Evolutionary conservation across 352 stramenopile genomes (phyloP), one percentile per base, ranked within the genome.

Genomic region (Globisporangium middletonii): DNA sequence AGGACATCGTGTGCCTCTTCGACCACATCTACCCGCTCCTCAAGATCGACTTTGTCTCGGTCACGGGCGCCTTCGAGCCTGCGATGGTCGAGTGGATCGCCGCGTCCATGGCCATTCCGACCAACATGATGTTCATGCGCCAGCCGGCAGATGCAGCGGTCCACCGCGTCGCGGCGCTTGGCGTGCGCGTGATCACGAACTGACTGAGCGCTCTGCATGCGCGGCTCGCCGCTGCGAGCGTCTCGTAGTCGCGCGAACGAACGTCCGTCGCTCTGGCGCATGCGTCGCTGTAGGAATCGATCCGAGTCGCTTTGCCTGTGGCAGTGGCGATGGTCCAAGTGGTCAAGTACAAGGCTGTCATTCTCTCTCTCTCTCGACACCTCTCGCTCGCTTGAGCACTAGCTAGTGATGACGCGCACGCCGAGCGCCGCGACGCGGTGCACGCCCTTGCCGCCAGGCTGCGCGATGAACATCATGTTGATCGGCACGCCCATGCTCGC

Each of bases 401-500:
- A 50, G n/a, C n/a, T 18, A 9, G 82, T 90, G 57, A 95, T 94
- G 50, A 96, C 73, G 38, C 86, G 79, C 38, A 96, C 73, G 19
- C 86, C 86, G 2, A 89, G 58, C 7, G 83, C 68, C 19, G 76
- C 85, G 27, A 97, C 77, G 28, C 82, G 77, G 58, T 96, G 86
- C 28, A 84, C 81, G 41, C 81, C 89, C 33, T 80, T 65, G 65
- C 78, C 83, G 35, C 85, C 75, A 4, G 86, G 86, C 62, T 90
- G 88, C 8, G 73, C 72, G 64, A 97, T 96, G 63, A 97, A 94
- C 83, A 97, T 95, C 76, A 92, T 89, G 62, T 95, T 96, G 38
- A 71, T 84, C 1, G 78, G 79, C 2, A 97, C 71, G 2, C 72
- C 62, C 60, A 96, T 75, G 8, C 78, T 73, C 53, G 72, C 61